A percentile compares a stretch with the other conserved stretches of the same genome.
Evolutionary conservation across 2,329 filamentous ascomycete genomes (phyloP).

Genomic region (Ophiostoma sp.): DNA sequence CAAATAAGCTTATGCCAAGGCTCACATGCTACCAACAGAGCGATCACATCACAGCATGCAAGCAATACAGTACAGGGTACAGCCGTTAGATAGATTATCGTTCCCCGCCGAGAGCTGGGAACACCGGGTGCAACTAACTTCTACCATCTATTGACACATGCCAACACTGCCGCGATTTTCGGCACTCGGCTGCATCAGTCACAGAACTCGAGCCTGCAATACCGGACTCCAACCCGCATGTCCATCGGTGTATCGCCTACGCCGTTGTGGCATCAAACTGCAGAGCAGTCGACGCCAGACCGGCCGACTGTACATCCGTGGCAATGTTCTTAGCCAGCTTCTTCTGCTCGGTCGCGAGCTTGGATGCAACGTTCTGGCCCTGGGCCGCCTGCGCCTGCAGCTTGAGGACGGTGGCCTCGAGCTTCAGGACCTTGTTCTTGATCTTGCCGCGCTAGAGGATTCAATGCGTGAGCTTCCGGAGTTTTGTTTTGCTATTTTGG

Average conservation of each 20-base stretch:
- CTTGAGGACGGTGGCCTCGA: slow-evolving; percentile 6
- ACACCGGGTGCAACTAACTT: too few relatives aligned
- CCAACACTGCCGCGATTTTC: too few relatives aligned
- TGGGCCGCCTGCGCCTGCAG: background rate
- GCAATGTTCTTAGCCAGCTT: slow-evolving; percentile 3
- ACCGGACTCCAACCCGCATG: too few relatives aligned
- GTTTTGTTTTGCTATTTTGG: background rate
- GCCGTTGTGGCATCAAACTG: background rate
- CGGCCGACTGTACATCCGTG: background rate
- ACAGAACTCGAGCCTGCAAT: too few relatives aligned
- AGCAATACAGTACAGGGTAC: too few relatives aligned
- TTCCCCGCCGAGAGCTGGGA: too few relatives aligned
- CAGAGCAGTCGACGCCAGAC: background rate
- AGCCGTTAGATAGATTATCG: too few relatives aligned
- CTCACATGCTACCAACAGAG: too few relatives aligned
- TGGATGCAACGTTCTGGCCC: background rate
- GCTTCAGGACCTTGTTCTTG: slow-evolving; percentile 10
- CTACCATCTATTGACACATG: too few relatives aligned
- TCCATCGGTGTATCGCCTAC: background rate
- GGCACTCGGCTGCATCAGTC: too few relatives aligned
- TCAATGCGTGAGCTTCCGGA: background rate
- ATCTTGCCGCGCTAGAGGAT: background rate
- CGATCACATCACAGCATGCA: too few relatives aligned
- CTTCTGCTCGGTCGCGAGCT: background rate
- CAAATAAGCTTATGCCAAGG: too few relatives aligned